phyloP scores from a whole-genome alignment of 2,329 filamentous ascomycete species.

The Exophiala dermatitidis region DNA sequence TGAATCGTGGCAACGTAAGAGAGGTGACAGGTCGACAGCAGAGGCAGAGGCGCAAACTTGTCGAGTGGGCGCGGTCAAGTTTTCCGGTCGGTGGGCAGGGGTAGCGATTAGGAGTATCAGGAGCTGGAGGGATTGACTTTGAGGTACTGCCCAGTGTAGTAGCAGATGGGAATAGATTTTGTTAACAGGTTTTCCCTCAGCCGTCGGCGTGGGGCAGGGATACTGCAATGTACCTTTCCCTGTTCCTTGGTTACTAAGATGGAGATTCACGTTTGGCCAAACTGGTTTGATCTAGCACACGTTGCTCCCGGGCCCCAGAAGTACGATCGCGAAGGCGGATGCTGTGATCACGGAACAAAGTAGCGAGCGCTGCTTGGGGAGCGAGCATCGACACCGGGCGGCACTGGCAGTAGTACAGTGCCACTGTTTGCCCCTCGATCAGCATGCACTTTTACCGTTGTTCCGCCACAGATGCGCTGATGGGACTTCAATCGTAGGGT shows the following conservation, averaged over 20 bases:
- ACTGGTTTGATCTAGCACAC: background rate
- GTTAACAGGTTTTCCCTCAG: background rate
- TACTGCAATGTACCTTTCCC: background rate
- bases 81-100: background rate
- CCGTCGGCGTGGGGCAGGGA: background rate
- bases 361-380: background rate
- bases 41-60: background rate
- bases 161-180: background rate
- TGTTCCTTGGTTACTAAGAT: background rate
- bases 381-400: background rate
- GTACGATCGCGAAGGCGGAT: background rate
- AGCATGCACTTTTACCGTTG: background rate
- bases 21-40: slow-evolving; percentile 1
- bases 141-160: background rate
- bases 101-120: background rate
- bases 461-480: background rate
- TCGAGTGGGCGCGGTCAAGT: background rate
- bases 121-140: background rate
- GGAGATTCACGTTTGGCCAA: background rate
- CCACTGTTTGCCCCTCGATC: background rate
- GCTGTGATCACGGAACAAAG: background rate
- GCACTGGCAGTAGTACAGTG: background rate
- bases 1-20: background rate
- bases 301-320: no score
- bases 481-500: no score